A percentile compares a stretch with the other conserved stretches of the same genome.
Evolutionary conservation across 1,139 yeast genomes (phyloP).

Genomic region (Candida sp.): DNA sequence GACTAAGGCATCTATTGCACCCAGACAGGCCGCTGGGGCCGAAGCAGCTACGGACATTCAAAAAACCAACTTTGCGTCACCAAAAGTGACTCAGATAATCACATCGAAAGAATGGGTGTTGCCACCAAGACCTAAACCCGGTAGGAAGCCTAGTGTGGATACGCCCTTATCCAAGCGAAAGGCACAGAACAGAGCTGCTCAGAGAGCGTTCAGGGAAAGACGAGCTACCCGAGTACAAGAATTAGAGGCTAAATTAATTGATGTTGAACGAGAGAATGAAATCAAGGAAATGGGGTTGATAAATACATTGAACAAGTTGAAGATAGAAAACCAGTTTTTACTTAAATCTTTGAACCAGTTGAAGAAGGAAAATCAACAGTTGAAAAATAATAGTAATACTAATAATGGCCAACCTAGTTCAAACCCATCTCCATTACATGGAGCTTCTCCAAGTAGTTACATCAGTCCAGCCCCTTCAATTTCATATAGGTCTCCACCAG

Average conservation of each 20-base stretch:
- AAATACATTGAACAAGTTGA: slow-evolving; percentile 42
- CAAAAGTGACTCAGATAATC: slow-evolving; percentile 38
- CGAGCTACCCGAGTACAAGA: slow-evolving; percentile 63
- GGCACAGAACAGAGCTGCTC: slow-evolving; percentile 96
- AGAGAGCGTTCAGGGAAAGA: slow-evolving; percentile 84
- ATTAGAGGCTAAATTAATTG: slow-evolving; percentile 45
- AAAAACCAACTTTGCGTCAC: not conserved
- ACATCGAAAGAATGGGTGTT: slow-evolving; percentile 90
- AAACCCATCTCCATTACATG: slow-evolving; percentile 3
- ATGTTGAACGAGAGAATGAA: slow-evolving; percentile 63
- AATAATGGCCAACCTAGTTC: slow-evolving; percentile 6
- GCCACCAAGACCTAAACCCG: slow-evolving; percentile 91
- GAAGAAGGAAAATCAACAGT: slow-evolving; percentile 15
- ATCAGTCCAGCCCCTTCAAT: slow-evolving; percentile 57
- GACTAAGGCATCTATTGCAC: slow-evolving; percentile 1
- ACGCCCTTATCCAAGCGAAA: slow-evolving; percentile 76
- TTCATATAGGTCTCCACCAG: slow-evolving; percentile 12
- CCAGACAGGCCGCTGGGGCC: not conserved
- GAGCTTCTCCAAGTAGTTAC: slow-evolving; percentile 11
- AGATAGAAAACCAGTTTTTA: slow-evolving; percentile 37
- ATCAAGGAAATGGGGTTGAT: slow-evolving; percentile 59
- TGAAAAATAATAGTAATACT: not conserved
- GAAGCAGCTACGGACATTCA: not conserved
- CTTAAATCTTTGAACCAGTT: slow-evolving; percentile 35
- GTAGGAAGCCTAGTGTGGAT: slow-evolving; percentile 78